Conservation (phyloP, 2,329 filamentous ascomycete genomes). For the Hymenoscyphus fraxineus region DNA sequence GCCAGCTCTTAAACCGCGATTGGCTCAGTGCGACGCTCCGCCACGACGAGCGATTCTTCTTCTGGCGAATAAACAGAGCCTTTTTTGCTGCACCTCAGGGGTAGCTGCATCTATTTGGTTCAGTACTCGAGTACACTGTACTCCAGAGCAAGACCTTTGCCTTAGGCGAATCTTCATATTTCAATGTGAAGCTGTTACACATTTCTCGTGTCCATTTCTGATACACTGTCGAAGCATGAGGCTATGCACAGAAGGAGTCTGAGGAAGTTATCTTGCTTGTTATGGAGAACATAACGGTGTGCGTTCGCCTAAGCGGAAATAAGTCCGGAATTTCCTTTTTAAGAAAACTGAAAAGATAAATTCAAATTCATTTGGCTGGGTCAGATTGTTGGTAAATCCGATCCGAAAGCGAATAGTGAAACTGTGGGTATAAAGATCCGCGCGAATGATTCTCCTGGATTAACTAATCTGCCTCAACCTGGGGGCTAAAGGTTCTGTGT, state of each 20-base stretch:
- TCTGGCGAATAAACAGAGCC: background rate
- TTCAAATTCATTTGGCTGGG: no score
- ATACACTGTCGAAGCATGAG: background rate
- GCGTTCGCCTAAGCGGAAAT: background rate
- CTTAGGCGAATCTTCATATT: background rate
- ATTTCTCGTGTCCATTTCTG: constrained; percentile 5
- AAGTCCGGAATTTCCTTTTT: background rate
- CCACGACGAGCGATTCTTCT: constrained; percentile 1
- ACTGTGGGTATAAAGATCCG: background rate
- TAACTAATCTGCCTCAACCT: background rate
- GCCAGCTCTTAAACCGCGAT: background rate
- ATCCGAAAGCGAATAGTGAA: background rate
- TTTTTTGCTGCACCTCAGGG: background rate
- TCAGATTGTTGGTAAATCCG: background rate
- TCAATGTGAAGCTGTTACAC: constrained; percentile 2
- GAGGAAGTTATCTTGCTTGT: background rate
- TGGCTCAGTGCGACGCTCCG: background rate
- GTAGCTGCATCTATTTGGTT: background rate
- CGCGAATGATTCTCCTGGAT: background rate
- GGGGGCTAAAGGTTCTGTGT: background rate
- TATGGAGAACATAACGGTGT: background rate
- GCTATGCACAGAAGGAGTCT: background rate
- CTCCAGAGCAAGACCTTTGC: background rate
- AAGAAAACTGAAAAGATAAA: background rate
- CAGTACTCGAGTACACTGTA: background rate